These are phyloP conservation scores for Aspergillus biplanus DNA, from an alignment of 495 filamentous ascomycete species.

Conservation along the genomic window DNA sequence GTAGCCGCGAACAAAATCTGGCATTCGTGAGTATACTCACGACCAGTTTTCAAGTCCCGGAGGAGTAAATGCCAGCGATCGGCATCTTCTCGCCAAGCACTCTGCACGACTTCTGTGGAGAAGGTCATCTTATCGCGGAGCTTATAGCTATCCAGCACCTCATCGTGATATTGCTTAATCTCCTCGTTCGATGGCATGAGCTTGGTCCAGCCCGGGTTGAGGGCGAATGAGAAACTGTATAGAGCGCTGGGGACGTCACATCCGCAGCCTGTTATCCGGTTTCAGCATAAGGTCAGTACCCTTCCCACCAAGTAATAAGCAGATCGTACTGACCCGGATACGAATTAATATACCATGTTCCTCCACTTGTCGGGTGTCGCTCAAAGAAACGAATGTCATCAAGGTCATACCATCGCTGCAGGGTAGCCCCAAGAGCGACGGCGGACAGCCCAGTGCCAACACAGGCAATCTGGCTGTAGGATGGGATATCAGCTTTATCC, in stretches of 20 bases:
- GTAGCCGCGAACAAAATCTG: conserved; percentile 54
- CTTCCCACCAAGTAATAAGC: too few relatives aligned
- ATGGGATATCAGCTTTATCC: neutral
- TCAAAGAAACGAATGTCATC: conserved; percentile 36
- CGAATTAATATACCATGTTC: conserved; percentile 35
- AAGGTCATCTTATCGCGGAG: conserved; percentile 49
- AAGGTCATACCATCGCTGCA: conserved; percentile 36
- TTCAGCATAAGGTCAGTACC: neutral
- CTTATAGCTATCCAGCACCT: conserved; percentile 46
- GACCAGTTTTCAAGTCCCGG: conserved; percentile 34
- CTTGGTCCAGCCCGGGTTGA: conserved; percentile 49
- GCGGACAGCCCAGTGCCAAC: conserved; percentile 31
- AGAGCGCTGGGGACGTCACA: conserved; percentile 38
- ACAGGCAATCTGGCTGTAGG: conserved; percentile 34
- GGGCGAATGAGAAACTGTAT: conserved; percentile 54
- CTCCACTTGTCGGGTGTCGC: conserved; percentile 25
- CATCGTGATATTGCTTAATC: conserved; percentile 48
- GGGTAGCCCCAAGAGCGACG: conserved; percentile 32
- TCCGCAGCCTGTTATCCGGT: conserved; percentile 20
- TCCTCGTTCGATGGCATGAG: conserved; percentile 46
- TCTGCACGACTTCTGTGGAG: conserved; percentile 41
- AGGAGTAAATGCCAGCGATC: conserved; percentile 49
- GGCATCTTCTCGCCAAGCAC: conserved; percentile 46
- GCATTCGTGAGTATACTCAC: conserved; percentile 36
- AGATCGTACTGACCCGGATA: conserved; percentile 30